Percentiles rank a stretch among this genome's conserved stretches.
These are phyloP conservation scores for Alopecurus myosuroides DNA, from an alignment of 176 grass and related monocot genomes.

Conservation along the genomic window DNA sequence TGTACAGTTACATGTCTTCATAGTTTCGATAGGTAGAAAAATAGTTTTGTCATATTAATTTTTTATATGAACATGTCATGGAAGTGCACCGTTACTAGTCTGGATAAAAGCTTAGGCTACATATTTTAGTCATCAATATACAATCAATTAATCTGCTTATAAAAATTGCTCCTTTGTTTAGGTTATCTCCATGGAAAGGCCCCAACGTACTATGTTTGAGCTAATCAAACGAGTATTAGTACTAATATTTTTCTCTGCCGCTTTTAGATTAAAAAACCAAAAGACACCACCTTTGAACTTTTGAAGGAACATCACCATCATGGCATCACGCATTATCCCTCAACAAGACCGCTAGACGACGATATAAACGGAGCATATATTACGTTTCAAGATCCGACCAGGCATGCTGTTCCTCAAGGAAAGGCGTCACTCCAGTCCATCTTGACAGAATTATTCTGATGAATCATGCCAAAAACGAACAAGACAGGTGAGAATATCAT, in stretches of 20 bases:
- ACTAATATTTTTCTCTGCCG: background rate
- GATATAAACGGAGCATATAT: background rate
- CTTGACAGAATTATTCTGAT: background rate
- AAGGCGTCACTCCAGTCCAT: background rate
- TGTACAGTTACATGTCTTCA: too few relatives aligned
- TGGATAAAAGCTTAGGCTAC: too few relatives aligned
- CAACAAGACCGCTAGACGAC: slow-evolving; percentile 21
- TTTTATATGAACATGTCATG: too few relatives aligned
- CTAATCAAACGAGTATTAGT: too few relatives aligned
- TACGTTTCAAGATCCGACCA: slow-evolving; percentile 6
- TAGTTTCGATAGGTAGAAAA: too few relatives aligned
- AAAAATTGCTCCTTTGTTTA: background rate
- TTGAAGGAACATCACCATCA: background rate
- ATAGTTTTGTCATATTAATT: too few relatives aligned
- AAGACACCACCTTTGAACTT: background rate
- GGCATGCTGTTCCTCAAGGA: background rate
- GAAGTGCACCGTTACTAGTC: too few relatives aligned
- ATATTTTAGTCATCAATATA: background rate
- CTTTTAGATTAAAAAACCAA: too few relatives aligned
- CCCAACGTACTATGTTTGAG: background rate
- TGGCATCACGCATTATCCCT: background rate
- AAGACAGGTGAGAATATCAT: background rate
- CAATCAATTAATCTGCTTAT: background rate
- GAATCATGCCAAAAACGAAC: background rate
- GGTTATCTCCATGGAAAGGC: background rate